Evolutionary conservation across 345 rosid species (phyloP), one percentile per base, ranked within the genome.

Genomic region (Cochlearia excelsa): DNA sequence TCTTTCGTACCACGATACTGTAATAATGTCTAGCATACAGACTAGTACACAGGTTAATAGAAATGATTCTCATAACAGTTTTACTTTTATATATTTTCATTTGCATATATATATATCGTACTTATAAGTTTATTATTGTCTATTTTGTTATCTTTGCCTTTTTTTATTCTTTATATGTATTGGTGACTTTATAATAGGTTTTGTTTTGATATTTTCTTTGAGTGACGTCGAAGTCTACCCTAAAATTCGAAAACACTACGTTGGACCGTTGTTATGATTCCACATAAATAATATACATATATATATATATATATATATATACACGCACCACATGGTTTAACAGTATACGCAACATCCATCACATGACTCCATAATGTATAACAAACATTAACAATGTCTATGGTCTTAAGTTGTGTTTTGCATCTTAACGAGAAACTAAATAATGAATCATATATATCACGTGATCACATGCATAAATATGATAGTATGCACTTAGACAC

Each of bases 241-340:
- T 16, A 2, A 50, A 44, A 70, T 23, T 50, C 44, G 42, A 50
- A 26, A 57, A 50, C 54, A 4, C 64, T 31, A 70, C 48, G 59
- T 57, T 63, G 69, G 59, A 70, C 69, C 59, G n/a, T n/a, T n/a
- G 74, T 70, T 63, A 70, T 50, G 74, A 63, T 63, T 63, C 65
- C 65, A 50, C 3, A 39, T 57, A 34, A 28, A 26, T 39, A 38
- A 53, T 53, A 51, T 31, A n/a, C n/a, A 2, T 33, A 33, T 33
- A 33, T 33, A 33, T 2, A 33, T 33, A 5, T 33, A 33, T 33
- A 33, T 33, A 33, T 5, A 5, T 5, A 33, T 63, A 37, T 47
- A 55, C 7, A 4, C 4, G 30, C 47, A 56, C 42, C 74, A 62
- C 74, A 69, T 69, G 74, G 54, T 35, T 62, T 37, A 33, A 69